Percentiles rank a stretch among this genome's conserved stretches.
Conservation (phyloP, 1,284 basidiomycete genomes). For the Ustilago loliicola region DNA sequence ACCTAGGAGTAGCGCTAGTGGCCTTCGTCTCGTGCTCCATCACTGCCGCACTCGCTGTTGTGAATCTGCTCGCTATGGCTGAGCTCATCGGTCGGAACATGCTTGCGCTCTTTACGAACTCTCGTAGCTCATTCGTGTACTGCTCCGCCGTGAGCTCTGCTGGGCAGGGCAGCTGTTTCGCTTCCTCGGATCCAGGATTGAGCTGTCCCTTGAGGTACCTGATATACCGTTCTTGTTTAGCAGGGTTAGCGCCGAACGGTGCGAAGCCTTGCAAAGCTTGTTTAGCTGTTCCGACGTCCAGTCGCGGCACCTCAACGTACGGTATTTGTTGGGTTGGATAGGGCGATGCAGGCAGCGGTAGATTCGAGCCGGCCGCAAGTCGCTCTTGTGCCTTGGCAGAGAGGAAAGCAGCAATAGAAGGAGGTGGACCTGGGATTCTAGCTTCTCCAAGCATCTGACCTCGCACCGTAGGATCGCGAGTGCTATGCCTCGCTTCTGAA, state of each 20-base stretch:
- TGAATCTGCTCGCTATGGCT: constrained; percentile 93
- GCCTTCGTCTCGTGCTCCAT: constrained; percentile 68
- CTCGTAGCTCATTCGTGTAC: constrained; percentile 84
- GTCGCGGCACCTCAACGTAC: constrained; percentile 75
- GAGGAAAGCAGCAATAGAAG: constrained; percentile 91
- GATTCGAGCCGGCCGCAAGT: constrained; percentile 77
- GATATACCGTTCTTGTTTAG: constrained; percentile 87
- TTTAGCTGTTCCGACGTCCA: constrained; percentile 83
- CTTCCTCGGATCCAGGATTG: constrained; percentile 68
- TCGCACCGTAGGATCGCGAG: constrained; percentile 74
- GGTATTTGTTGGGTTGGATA: constrained; percentile 31
- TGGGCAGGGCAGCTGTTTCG: constrained; percentile 73
- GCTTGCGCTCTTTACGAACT: constrained; percentile 86
- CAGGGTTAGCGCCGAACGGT: constrained; percentile 83
- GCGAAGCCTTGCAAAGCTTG: constrained; percentile 89
- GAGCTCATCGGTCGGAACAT: constrained; percentile 92
- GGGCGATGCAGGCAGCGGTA: constrained; percentile 33
- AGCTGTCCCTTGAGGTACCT: constrained; percentile 84
- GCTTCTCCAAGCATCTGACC: constrained; percentile 86
- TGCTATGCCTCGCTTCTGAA: constrained; percentile 36
- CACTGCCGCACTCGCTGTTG: constrained; percentile 74
- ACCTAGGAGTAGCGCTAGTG: constrained; percentile 74
- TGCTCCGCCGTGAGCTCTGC: constrained; percentile 74
- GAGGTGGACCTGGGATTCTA: constrained; percentile 77
- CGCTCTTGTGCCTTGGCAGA: constrained; percentile 90